Base-by-base conservation (phyloP, 2,329 filamentous ascomycete genomes). In the Penicillium sp. region DNA sequence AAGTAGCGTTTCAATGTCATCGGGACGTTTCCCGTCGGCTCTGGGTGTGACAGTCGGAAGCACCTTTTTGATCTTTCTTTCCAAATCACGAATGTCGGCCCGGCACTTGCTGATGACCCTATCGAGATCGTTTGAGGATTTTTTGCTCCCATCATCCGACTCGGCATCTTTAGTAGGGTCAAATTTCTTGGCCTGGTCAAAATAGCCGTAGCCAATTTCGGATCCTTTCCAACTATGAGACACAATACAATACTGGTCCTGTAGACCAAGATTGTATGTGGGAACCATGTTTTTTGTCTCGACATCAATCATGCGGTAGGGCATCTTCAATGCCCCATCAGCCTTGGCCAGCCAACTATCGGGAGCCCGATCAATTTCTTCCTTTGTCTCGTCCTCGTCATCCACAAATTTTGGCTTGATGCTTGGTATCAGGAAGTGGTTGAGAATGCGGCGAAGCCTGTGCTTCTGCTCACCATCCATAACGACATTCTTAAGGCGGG, bases 151-250 rank as follows among this genome's bases (percentile, higher is more conserved):
- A 27, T 21, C 47, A 13, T 50, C 13, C 16, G 25, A 42, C 19
- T 42, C 9, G 23, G 23, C 11, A 11, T 42, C 25, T 21, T 49
- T 25, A 11, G 3, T 39, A 16, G 48, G 48, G 10, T 39, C 33
- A 7, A 50, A 50, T n/a, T 35, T 50, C n/a, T 50, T 50, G 33
- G 48, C 48, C 14, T 16, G 21, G 10, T 21, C 23, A 27, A 50
- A 50, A 14, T 50, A 25, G 1, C 48, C 48, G 14, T 50, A 50
- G 5, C 33, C 37, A 14, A 50, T 50, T 14, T 50, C 48, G 14
- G 48, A 50, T 8, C 48, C 48, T 42, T 50, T 50, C 48, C 48
- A 50, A 33, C 48, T 50, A 27, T 50, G 48, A 19, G 48, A 50
- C 16, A 50, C 48, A 27, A 50, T 50, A 8, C 48, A 50, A 25